Conservation (phyloP, 805 yeast species). For the Saturnispora gosingensis region DNA sequence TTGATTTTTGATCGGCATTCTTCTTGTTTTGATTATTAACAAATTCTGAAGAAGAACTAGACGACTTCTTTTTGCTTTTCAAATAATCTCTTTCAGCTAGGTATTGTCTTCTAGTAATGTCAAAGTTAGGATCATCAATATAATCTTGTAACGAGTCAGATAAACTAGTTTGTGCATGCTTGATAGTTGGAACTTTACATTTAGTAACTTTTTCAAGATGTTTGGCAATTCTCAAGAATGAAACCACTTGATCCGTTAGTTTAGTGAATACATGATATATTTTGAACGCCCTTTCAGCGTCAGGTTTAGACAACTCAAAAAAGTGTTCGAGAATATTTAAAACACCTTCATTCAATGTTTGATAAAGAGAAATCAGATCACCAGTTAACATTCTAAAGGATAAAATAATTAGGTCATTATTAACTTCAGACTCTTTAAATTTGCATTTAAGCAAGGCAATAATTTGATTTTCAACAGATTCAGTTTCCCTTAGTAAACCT, state of each 20-base stretch:
- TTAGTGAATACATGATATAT: conserved; percentile 80
- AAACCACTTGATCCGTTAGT: conserved; percentile 79
- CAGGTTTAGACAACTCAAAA: conserved; percentile 80
- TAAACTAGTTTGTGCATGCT: conserved; percentile 93
- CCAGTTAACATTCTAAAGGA: conserved; percentile 85
- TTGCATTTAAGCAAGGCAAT: conserved; percentile 64
- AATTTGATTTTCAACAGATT: conserved; percentile 76
- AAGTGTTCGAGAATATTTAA: conserved; percentile 88
- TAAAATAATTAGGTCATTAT: conserved; percentile 74
- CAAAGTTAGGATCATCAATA: conserved; percentile 78
- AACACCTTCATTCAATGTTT: conserved; percentile 90
- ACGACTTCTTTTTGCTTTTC: conserved; percentile 2
- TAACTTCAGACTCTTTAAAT: conserved; percentile 70
- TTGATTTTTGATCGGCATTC: conserved; percentile 1
- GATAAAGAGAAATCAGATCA: conserved; percentile 79
- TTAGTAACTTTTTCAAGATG: conserved; percentile 80
- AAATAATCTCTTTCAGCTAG: conserved; percentile 53
- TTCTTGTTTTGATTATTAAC: not conserved
- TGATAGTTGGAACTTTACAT: conserved; percentile 87
- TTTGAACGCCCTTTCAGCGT: conserved; percentile 79
- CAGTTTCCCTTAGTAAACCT: conserved; percentile 78
- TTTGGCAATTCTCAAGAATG: conserved; percentile 81
- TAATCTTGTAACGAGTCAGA: conserved; percentile 83
- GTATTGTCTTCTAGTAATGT: conserved; percentile 67
- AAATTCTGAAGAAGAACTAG: not conserved